Percentiles rank a stretch among this genome's conserved stretches.
phyloP scores from a whole-genome alignment of 2,329 filamentous ascomycete genomes.

The Aspergillus sp. region DNA sequence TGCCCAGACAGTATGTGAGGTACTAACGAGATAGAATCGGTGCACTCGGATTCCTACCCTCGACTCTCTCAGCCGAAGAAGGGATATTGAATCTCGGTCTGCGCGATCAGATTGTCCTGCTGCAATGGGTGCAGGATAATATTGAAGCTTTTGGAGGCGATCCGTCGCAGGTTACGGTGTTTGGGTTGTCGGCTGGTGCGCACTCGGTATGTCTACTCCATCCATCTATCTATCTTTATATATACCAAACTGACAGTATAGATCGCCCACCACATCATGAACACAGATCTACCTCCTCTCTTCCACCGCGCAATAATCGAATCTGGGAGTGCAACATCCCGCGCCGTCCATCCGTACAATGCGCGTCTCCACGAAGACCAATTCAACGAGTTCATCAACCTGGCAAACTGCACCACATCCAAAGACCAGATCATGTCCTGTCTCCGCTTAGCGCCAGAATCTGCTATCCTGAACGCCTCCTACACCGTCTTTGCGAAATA shows the following conservation, averaged over 20 bases:
- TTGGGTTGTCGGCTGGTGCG: slow-evolving; percentile 34
- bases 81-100: slow-evolving; percentile 46
- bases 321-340: slow-evolving; percentile 43
- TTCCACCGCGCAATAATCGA: slow-evolving; percentile 47
- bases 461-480: slow-evolving; percentile 35
- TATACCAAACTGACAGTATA: slow-evolving; percentile 21
- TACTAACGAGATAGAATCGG: slow-evolving; percentile 24
- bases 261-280: slow-evolving; percentile 65
- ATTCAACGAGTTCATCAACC: slow-evolving; percentile 38
- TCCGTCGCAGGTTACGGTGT: slow-evolving; percentile 29
- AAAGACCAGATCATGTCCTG: slow-evolving; percentile 34
- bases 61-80: slow-evolving; percentile 47
- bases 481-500: slow-evolving; percentile 42
- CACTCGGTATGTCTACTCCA: slow-evolving; percentile 40
- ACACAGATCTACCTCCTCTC: slow-evolving; percentile 30
- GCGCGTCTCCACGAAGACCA: slow-evolving; percentile 40
- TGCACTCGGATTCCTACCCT: slow-evolving; percentile 62
- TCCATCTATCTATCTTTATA: too few species aligned
- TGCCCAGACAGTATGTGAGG: not conserved
- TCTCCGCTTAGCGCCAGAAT: slow-evolving; percentile 36
- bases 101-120: slow-evolving; percentile 31
- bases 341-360: slow-evolving; percentile 41
- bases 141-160: slow-evolving; percentile 20
- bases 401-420: slow-evolving; percentile 28
- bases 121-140: slow-evolving; percentile 24